A percentile compares a stretch with the other conserved stretches of the same genome.
phyloP scores from a whole-genome alignment of 2,329 filamentous ascomycete genomes.

The Fusarium sp. region DNA sequence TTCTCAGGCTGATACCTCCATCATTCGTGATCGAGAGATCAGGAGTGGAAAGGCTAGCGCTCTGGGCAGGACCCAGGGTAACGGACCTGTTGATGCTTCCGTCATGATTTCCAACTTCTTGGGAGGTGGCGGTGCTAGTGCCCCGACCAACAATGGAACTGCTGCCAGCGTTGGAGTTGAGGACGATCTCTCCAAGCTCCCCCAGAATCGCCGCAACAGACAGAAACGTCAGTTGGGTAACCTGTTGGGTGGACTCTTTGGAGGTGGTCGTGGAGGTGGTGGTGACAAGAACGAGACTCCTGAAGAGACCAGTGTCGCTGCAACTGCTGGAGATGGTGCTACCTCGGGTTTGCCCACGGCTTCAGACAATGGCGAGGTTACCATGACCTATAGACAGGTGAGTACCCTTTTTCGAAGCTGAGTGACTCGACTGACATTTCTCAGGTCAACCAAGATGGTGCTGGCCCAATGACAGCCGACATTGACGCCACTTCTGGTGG shows the following conservation, averaged over 20 bases:
- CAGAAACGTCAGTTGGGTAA: slow-evolving; percentile 45
- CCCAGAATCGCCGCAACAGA: slow-evolving; percentile 5
- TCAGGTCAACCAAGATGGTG: slow-evolving; percentile 77
- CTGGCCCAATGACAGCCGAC: slow-evolving; percentile 69
- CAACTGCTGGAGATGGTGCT: slow-evolving; percentile 65
- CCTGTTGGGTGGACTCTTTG: slow-evolving; percentile 40
- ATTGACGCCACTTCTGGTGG: slow-evolving; percentile 73
- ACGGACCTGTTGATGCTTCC: slow-evolving; percentile 67
- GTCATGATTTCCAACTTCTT: slow-evolving; percentile 71
- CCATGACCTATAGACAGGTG: slow-evolving; percentile 69
- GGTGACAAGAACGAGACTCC: slow-evolving; percentile 52
- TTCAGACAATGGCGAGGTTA: slow-evolving; percentile 68
- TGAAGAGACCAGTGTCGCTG: slow-evolving; percentile 58
- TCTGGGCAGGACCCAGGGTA: slow-evolving; percentile 72
- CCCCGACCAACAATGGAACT: slow-evolving; percentile 53
- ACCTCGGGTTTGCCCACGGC: slow-evolving; percentile 68
- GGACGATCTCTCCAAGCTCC: slow-evolving; percentile 52
- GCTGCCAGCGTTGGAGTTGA: slow-evolving; percentile 56
- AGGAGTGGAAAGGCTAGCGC: slow-evolving; percentile 62
- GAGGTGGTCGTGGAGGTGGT: slow-evolving; percentile 19
- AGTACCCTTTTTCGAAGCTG: rapidly evolving
- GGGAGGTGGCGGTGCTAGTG: slow-evolving; percentile 49
- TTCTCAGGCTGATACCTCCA: slow-evolving; percentile 76
- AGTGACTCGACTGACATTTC: neutral
- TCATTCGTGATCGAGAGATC: slow-evolving; percentile 72